Base-by-base conservation (phyloP, 306 rosid genomes). In the Fagus sylvatica region DNA sequence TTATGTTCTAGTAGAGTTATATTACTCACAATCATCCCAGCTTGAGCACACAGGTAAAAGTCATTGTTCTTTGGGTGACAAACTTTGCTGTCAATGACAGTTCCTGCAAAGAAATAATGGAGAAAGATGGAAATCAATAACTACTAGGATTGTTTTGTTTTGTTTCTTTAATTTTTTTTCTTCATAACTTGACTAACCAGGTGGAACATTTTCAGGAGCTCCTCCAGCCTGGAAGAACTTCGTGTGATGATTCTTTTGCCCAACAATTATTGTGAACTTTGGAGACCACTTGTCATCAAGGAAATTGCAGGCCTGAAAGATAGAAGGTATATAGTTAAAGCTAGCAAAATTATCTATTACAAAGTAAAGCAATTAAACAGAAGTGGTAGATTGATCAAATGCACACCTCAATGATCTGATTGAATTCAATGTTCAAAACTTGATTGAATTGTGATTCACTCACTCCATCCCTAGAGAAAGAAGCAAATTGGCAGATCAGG, bases 371-470 rank as follows among this genome's bases (percentile, higher is more conserved):
- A 32, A 22, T 49, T 4, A 64, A 3, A 64, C 1, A 6, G 5
- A 10, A 71, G 36, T 72, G 66, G 4, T 49, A 46, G 37, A 48
- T n/a, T 15, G 54, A 33, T 13, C 4, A 19, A 19, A 55, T 59
- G 17, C 33, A 56, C 39, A 82, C 89, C 89, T 82, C 55, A 15
- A 79, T 85, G 30, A 82, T 85, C 53, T 82, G 73, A n/a, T 48
- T 32, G 1, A 85, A 69, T 48, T 85, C 89, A 46, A 43, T 40
- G 69, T 85, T 82, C 30, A 85, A 48, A 16, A 85, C 78, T 32
- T 85, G 84, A 68, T 62, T 85, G 79, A 85, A 85, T 67, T 85
- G 80, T 4, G 86, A 68, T 48, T 85, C 89, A 73, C 89, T 82
- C 36, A 85, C 89, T 36, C 89, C 89, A 69, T 82, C 86, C 80